Base-by-base conservation (phyloP, 2,329 filamentous ascomycete genomes). In the Phialemoniopsis sp. region DNA sequence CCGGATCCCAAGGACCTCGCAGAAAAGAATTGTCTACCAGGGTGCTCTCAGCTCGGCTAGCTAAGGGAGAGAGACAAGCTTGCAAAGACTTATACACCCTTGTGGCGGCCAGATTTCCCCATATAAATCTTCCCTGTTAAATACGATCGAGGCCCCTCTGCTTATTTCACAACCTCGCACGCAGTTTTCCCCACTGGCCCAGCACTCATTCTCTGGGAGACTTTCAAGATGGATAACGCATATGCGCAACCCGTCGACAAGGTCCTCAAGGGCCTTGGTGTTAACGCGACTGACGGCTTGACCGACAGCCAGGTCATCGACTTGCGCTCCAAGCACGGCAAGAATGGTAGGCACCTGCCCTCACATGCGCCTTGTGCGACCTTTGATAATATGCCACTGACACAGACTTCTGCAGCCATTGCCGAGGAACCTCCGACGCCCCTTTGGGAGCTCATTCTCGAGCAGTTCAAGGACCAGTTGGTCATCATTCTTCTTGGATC, bases 401-500 rank as follows among this genome's bases (percentile, higher is more conserved):
- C 33, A 41, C 12, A n/a, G n/a, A 30, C 9, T 13, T 8, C 31
- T 32, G 9, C 48, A 80, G 76, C 74, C 35, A 81, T 81, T 46
- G 67, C 76, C 34, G 93, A 98, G 69, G 93, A 98, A 49, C 93
- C 93, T 39, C 89, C 93, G 4, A 98, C 93, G 26, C 93, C 93
- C 30, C 63, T 98, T 35, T 98, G 91, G 93, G 80, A 97, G 67
- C 82, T 98, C 47, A 88, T 98, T 40, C 77, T 98, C 43, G 93
- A 98, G 68, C 93, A 98, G 64, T 98, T 98, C 77, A 96, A 98
- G 67, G 93, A 98, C 61, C 93, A 98, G 66, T 80, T 98, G 35
- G 93, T 98, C 51, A 78, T 98, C 39, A 98, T 98, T 53, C 76
- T 98, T 16, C 78, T 98, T 36, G 93, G 82, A 39, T 97, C 91